Conservation (phyloP, 169 alveolate species). For the Eimeria sp. region DNA sequence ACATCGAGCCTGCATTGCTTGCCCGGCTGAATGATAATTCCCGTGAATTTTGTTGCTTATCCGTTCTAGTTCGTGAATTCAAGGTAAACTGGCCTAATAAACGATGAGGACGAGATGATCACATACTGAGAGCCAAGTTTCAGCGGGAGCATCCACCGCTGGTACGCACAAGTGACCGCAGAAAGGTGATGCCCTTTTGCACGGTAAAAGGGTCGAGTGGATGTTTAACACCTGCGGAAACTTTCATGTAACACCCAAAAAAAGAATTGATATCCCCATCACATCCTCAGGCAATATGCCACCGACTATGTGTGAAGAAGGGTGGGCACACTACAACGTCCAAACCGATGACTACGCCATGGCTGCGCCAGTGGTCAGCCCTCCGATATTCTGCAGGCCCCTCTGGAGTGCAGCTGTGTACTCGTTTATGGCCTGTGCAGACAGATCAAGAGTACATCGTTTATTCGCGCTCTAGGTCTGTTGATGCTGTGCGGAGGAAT, state of each 20-base stretch:
- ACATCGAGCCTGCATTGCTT: too few species aligned
- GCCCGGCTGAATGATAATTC: not conserved
- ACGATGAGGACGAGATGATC: not conserved
- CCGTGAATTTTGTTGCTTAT: not conserved
- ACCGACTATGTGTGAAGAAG: not conserved
- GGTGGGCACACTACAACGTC: not conserved
- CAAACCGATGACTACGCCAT: not conserved
- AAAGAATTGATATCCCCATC: not conserved
- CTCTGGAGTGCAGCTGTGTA: constrained; percentile 54
- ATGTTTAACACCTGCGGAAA: not conserved
- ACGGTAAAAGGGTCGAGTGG: not conserved
- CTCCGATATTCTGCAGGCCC: constrained; percentile 49
- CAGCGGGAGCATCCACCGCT: not conserved
- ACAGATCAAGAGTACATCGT: not conserved
- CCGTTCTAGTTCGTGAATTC: not conserved
- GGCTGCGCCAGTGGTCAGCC: constrained; percentile 27
- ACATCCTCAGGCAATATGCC: not conserved
- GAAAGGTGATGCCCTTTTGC: not conserved
- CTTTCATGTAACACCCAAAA: not conserved
- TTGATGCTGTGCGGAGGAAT: not conserved
- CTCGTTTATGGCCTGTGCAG: constrained; percentile 26
- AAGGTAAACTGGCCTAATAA: not conserved
- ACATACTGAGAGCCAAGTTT: not conserved
- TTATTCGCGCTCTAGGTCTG: too few species aligned
- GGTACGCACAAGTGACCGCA: not conserved